Percentiles rank a stretch among this genome's conserved stretches.
Evolutionary conservation across 148 eudicot species (phyloP).

Genomic region (Nepenthes gracilis): DNA sequence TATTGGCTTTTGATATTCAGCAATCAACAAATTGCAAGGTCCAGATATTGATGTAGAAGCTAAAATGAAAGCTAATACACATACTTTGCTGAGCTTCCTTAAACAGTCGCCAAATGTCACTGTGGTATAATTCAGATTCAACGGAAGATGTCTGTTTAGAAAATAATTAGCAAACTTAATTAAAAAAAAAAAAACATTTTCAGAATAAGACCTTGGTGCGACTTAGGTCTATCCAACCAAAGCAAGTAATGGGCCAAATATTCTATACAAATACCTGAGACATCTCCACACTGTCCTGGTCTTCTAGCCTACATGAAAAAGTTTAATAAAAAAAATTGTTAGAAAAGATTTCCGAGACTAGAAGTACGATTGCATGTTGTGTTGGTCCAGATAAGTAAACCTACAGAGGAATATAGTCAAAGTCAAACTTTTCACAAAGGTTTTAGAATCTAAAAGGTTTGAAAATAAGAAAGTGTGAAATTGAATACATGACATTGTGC

Average conservation of each 20-base stretch:
- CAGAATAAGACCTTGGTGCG: conserved; percentile 3
- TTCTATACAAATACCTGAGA: conserved; percentile 18
- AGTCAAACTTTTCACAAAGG: too few relatives aligned
- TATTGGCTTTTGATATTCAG: neutral
- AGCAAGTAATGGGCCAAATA: conserved; percentile 1
- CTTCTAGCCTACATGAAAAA: conserved; percentile 20
- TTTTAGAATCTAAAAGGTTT: neutral
- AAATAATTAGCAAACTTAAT: too few relatives aligned
- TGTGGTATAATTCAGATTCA: too few relatives aligned
- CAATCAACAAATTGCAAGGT: neutral
- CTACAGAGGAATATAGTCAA: too few relatives aligned
- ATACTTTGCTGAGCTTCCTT: conserved; percentile 56
- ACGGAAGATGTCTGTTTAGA: too few relatives aligned
- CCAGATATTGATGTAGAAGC: neutral
- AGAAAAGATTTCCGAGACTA: neutral
- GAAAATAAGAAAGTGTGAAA: neutral
- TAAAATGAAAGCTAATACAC: conserved; percentile 1
- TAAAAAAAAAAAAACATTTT: too few relatives aligned
- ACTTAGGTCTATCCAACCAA: neutral
- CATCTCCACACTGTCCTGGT: conserved; percentile 11
- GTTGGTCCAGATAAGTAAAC: too few relatives aligned
- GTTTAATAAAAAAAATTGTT: neutral
- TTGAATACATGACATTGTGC: too few relatives aligned
- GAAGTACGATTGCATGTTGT: neutral
- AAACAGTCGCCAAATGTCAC: conserved; percentile 46